Percentiles rank a stretch among this genome's conserved stretches.
Evolutionary conservation across 768 basidiomycete genomes (phyloP).

Genomic region (Hygrocybe punicea): DNA sequence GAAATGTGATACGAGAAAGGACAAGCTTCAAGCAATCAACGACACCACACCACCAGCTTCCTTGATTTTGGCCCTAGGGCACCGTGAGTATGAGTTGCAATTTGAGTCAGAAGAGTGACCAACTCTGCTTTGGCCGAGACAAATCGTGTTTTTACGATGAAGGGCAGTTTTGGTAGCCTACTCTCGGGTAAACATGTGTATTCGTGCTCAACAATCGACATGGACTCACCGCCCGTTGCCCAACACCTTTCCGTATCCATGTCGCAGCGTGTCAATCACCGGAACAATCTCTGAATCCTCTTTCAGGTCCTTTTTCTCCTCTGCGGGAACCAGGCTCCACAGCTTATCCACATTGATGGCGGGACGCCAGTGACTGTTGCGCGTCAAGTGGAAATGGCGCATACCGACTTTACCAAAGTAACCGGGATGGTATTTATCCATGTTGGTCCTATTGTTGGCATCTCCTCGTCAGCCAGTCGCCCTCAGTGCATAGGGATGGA

Average conservation of each 20-base stretch:
- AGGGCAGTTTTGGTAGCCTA: slow-evolving; percentile 84
- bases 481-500: slow-evolving; percentile 14
- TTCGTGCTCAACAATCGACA: background rate
- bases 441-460: slow-evolving; percentile 69
- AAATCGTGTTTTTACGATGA: slow-evolving; percentile 97
- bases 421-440: slow-evolving; percentile 99
- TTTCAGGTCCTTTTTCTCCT: slow-evolving; percentile 74
- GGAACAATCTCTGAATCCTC: slow-evolving; percentile 82
- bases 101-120: slow-evolving; percentile 22
- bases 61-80: slow-evolving; percentile 68
- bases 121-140: slow-evolving; percentile 85
- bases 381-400: slow-evolving; percentile 95
- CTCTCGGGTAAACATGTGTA: background rate
- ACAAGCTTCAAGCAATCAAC: slow-evolving; percentile 60
- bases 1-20: background rate
- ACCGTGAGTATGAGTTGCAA: background rate
- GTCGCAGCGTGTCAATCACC: slow-evolving; percentile 82
- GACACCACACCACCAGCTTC: slow-evolving; percentile 92
- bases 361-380: slow-evolving; percentile 88
- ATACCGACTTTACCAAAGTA: slow-evolving; percentile 99
- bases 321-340: slow-evolving; percentile 84
- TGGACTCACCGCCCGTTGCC: slow-evolving; percentile 83
- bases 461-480: background rate
- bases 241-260: slow-evolving; percentile 90
- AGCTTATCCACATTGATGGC: slow-evolving; percentile 99